Conservation (phyloP, 2,329 filamentous ascomycete species). For the Botrytis fabae region DNA sequence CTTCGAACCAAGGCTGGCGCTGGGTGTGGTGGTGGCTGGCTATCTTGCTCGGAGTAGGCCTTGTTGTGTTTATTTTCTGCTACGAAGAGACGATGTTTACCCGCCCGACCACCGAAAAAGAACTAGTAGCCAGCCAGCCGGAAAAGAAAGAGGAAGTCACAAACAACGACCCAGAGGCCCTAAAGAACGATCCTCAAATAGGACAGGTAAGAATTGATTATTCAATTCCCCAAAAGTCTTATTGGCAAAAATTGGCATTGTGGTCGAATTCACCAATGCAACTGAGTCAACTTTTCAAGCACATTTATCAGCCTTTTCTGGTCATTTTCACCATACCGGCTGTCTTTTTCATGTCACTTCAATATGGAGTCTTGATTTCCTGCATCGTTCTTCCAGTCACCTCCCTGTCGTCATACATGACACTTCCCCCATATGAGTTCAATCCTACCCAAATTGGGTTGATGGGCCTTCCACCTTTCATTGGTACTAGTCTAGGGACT, state of each 20-base stretch:
- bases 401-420: neutral
- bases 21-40: constrained; percentile 2
- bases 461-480: neutral
- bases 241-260: neutral
- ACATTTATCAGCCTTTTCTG: neutral
- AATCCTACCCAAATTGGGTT: neutral
- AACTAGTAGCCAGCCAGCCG: neutral
- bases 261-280: neutral
- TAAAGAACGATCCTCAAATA: neutral
- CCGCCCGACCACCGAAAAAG: neutral
- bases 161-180: neutral
- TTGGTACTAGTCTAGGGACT: neutral
- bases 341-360: neutral
- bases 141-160: neutral
- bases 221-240: neutral
- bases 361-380: neutral
- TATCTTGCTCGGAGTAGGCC: neutral
- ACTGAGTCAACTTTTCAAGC: neutral
- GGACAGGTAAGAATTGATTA: neutral
- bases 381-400: neutral
- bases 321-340: neutral
- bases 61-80: neutral
- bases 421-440: neutral
- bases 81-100: neutral
- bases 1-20: neutral